Percentiles rank a stretch among this genome's conserved stretches.
Conservation (phyloP, 192 early-diverging fungal genomes). For the Backusella westeae region DNA sequence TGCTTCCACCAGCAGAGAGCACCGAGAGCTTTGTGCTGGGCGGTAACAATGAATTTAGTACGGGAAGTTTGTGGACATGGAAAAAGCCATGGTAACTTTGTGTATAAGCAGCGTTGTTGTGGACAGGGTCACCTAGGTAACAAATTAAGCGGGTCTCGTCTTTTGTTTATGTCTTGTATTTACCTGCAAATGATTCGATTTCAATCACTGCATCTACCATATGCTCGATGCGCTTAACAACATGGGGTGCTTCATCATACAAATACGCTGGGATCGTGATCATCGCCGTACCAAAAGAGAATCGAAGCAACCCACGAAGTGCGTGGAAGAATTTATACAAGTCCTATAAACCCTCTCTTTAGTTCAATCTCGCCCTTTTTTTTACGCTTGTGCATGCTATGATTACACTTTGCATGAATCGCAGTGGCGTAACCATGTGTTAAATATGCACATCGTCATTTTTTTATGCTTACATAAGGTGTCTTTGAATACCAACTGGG, state of each 20-base stretch:
- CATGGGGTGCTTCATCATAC: slow-evolving; percentile 51
- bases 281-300: slow-evolving; percentile 71
- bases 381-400: not conserved
- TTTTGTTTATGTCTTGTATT: not conserved
- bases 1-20: slow-evolving; percentile 55
- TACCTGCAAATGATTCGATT: slow-evolving; percentile 93
- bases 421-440: not conserved
- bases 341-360: slow-evolving; percentile 32
- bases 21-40: slow-evolving; percentile 69
- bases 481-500: slow-evolving; percentile 71
- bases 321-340: slow-evolving; percentile 69
- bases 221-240: slow-evolving; percentile 73
- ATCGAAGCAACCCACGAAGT: slow-evolving; percentile 75
- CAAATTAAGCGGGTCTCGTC: not conserved
- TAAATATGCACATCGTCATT: not conserved
- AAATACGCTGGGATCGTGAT: slow-evolving; percentile 81
- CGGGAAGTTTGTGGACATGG: slow-evolving; percentile 80
- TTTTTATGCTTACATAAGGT: slow-evolving; percentile 42
- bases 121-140: slow-evolving; percentile 43
- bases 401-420: not conserved
- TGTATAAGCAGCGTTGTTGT: slow-evolving; percentile 54
- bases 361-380: too few relatives aligned
- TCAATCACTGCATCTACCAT: slow-evolving; percentile 83
- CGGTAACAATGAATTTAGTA: slow-evolving; percentile 71
- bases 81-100: slow-evolving; percentile 87